A percentile compares a stretch with the other conserved stretches of the same genome.
Conservation (phyloP, 2,329 filamentous ascomycete genomes). For the Aureobasidium pullulans region DNA sequence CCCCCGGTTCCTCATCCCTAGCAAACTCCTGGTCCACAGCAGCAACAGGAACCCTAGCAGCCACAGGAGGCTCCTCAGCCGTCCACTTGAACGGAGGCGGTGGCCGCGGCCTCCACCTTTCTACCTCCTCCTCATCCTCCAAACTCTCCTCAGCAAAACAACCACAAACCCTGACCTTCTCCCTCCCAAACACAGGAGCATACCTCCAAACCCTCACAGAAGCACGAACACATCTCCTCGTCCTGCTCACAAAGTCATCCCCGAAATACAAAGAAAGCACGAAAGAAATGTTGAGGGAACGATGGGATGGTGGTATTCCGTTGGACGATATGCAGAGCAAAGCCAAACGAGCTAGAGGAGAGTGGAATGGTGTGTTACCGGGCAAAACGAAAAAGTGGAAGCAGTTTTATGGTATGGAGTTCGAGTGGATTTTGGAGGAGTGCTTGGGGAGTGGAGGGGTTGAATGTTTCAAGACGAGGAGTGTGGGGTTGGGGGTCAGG, state of each 20-base stretch:
- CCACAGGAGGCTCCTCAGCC: slow-evolving; percentile 61
- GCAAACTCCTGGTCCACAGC: slow-evolving; percentile 56
- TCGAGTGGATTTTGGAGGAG: slow-evolving; percentile 65
- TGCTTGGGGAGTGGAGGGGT: slow-evolving; percentile 62
- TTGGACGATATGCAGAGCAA: slow-evolving; percentile 38
- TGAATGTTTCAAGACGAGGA: slow-evolving; percentile 68
- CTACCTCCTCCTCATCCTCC: slow-evolving; percentile 9
- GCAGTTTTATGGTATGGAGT: slow-evolving; percentile 60
- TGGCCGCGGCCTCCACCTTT: slow-evolving; percentile 24
- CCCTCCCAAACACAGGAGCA: slow-evolving; percentile 59
- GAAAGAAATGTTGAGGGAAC: slow-evolving; percentile 54
- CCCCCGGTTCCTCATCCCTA: slow-evolving; percentile 17
- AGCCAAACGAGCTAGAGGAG: slow-evolving; percentile 47
- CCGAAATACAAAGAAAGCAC: slow-evolving; percentile 55
- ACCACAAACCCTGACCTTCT: slow-evolving; percentile 42
- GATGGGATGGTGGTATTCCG: slow-evolving; percentile 62
- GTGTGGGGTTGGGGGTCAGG: slow-evolving; percentile 59
- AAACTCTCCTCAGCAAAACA: neutral
- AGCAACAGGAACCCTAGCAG: slow-evolving; percentile 60
- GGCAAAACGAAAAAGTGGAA: slow-evolving; percentile 63
- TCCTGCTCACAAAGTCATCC: slow-evolving; percentile 50
- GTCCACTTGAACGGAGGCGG: slow-evolving; percentile 58
- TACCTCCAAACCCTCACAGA: slow-evolving; percentile 59
- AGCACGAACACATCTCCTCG: slow-evolving; percentile 55
- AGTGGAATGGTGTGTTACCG: slow-evolving; percentile 50